Evolutionary conservation across 768 basidiomycete genomes (phyloP).

Genomic region (Tricholoma flavovirens): DNA sequence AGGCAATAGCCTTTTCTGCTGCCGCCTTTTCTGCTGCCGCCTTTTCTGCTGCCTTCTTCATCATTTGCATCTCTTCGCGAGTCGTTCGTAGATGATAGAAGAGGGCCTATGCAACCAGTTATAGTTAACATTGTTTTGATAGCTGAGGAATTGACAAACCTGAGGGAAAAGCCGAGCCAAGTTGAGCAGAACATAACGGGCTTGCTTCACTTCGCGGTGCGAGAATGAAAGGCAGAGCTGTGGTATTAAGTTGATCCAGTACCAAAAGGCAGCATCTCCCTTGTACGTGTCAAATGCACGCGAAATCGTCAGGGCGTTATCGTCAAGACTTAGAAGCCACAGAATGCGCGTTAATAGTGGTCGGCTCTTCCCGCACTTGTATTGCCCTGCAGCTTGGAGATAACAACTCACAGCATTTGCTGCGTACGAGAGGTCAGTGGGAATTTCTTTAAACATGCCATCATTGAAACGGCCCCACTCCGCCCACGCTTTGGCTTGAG

Average conservation of each 20-base stretch:
- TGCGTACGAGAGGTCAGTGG: slow-evolving; percentile 67
- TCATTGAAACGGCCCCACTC: slow-evolving; percentile 97
- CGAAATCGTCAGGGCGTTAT: slow-evolving; percentile 61
- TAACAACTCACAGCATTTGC: slow-evolving; percentile 96
- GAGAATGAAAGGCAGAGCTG: slow-evolving; percentile 88
- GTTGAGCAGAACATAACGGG: slow-evolving; percentile 80
- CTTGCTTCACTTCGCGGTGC: slow-evolving; percentile 90
- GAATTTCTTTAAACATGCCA: slow-evolving; percentile 83
- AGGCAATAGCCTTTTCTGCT: slow-evolving; percentile 28
- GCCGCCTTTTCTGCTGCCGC: slow-evolving; percentile 34
- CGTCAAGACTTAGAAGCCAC: slow-evolving; percentile 96
- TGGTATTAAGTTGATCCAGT: slow-evolving; percentile 97
- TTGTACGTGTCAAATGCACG: slow-evolving; percentile 91
- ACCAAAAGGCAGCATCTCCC: slow-evolving; percentile 96
- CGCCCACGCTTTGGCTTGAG: slow-evolving; percentile 94
- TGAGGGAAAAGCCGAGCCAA: slow-evolving; percentile 92
- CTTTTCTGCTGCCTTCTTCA: slow-evolving; percentile 36
- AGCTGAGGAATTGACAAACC: slow-evolving; percentile 38
- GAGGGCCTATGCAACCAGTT: slow-evolving; percentile 54
- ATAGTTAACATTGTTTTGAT: slow-evolving; percentile 5
- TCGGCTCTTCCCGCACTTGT: slow-evolving; percentile 90
- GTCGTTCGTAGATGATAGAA: slow-evolving; percentile 91
- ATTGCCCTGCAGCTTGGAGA: slow-evolving; percentile 92
- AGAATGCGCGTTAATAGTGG: slow-evolving; percentile 87
- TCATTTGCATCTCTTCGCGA: slow-evolving; percentile 38